phyloP scores from a whole-genome alignment of 2,329 filamentous ascomycete species.

The Mycogone perniciosa region DNA sequence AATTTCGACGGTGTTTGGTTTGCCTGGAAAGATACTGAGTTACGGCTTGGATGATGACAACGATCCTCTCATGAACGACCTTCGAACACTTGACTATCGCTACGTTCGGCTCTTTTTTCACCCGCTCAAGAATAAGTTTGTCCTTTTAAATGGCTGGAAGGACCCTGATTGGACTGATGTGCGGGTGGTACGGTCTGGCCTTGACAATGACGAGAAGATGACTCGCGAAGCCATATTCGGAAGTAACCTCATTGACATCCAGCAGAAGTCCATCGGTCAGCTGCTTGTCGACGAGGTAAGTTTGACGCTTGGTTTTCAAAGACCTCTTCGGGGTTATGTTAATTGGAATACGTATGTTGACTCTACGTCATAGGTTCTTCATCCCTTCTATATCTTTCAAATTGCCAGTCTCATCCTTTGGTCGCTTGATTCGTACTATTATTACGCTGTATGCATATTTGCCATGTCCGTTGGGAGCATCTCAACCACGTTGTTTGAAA shows the following conservation, averaged over 20 bases:
- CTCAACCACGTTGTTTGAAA: conserved; percentile 81
- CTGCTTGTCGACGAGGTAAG: conserved; percentile 79
- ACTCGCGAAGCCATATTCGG: conserved; percentile 83
- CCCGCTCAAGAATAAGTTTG: conserved; percentile 80
- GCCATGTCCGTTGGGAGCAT: conserved; percentile 92
- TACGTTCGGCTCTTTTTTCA: conserved; percentile 93
- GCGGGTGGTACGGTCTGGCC: conserved; percentile 64
- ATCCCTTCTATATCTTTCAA: conserved; percentile 98
- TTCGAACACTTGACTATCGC: conserved; percentile 81
- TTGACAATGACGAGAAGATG: conserved; percentile 84
- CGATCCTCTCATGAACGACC: conserved; percentile 67
- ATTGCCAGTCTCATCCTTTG: conserved; percentile 89
- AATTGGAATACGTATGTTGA: background rate
- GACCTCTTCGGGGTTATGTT: no score
- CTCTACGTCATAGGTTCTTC: conserved; percentile 61
- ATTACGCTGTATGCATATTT: conserved; percentile 94
- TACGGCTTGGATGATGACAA: conserved; percentile 53
- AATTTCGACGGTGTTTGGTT: conserved; percentile 60
- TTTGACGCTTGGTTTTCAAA: no score
- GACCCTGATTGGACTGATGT: conserved; percentile 84
- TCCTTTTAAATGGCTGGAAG: conserved; percentile 85
- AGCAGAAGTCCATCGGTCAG: conserved; percentile 77
- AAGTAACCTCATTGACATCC: conserved; percentile 83
- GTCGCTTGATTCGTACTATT: conserved; percentile 96
- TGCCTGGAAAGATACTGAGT: conserved; percentile 52